These are phyloP conservation scores for Musa acuminata DNA, from an alignment of 176 grass and related monocot species.

Conservation along the genomic window DNA sequence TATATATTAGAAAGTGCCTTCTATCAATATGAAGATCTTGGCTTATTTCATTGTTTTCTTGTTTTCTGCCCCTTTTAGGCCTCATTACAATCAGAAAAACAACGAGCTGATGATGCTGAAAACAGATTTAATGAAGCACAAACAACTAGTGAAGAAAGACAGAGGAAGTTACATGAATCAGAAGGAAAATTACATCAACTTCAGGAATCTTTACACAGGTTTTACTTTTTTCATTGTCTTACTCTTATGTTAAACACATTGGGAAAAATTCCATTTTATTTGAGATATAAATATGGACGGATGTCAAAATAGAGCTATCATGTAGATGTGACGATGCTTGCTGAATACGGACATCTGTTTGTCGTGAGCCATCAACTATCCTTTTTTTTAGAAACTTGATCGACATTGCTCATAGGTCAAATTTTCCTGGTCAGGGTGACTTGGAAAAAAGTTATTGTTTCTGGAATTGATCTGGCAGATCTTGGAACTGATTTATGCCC, in stretches of 20 bases:
- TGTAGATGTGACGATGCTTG: not conserved
- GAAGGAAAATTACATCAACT: slow-evolving; percentile 76
- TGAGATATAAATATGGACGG: too few relatives aligned
- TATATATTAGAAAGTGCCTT: not conserved
- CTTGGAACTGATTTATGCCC: too few relatives aligned
- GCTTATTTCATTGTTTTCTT: not conserved
- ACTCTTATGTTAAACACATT: slow-evolving; percentile 10
- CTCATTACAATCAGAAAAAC: slow-evolving; percentile 65
- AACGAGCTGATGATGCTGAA: slow-evolving; percentile 65
- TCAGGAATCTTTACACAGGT: slow-evolving; percentile 84
- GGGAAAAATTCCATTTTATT: too few relatives aligned
- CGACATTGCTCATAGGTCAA: too few relatives aligned
- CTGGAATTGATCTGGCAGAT: too few relatives aligned
- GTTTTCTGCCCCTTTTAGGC: slow-evolving; percentile 39
- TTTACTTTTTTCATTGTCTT: slow-evolving; percentile 10
- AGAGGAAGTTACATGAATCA: slow-evolving; percentile 69
- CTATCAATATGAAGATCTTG: not conserved
- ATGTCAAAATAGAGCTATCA: too few relatives aligned
- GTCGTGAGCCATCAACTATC: too few relatives aligned
- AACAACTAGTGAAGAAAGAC: slow-evolving; percentile 56
- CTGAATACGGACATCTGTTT: not conserved
- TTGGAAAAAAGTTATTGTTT: too few relatives aligned
- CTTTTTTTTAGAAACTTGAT: too few relatives aligned
- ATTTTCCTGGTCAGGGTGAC: too few relatives aligned
- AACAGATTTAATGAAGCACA: slow-evolving; percentile 55